Percentiles rank a stretch among this genome's conserved stretches.
phyloP scores from a whole-genome alignment of 306 rosid species.

The Prinsepia uniflora region DNA sequence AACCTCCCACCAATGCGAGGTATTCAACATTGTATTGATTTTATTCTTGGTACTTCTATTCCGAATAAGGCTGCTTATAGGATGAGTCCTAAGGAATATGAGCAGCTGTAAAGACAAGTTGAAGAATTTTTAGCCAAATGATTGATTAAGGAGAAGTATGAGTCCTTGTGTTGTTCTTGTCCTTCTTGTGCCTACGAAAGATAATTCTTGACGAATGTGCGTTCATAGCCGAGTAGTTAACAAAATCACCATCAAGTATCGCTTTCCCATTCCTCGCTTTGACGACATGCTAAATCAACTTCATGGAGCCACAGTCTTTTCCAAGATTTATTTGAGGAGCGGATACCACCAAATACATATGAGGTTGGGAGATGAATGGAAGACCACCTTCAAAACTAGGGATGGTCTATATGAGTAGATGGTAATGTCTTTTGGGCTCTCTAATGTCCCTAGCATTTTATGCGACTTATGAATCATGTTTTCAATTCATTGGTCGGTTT shows the following conservation, averaged over 20 bases:
- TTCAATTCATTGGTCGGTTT: not conserved
- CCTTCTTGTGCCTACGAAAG: not conserved
- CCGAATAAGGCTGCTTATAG: too few relatives aligned
- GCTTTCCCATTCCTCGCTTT: not conserved
- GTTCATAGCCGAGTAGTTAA: not conserved
- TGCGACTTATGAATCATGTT: not conserved
- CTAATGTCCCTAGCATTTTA: slow-evolving; percentile 6
- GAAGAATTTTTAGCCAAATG: not conserved
- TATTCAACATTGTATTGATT: too few relatives aligned
- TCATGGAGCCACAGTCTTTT: not conserved
- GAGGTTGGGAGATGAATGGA: not conserved
- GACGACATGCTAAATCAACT: not conserved
- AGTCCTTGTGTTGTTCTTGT: not conserved
- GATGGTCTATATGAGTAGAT: not conserved
- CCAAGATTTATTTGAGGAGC: not conserved
- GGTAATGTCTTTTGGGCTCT: slow-evolving; percentile 1
- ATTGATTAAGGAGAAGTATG: not conserved
- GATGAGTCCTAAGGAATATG: not conserved
- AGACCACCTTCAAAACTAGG: not conserved
- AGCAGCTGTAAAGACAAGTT: not conserved
- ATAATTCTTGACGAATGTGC: not conserved
- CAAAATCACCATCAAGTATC: slow-evolving; percentile 8
- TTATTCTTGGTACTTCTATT: too few relatives aligned
- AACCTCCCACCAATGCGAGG: too few relatives aligned
- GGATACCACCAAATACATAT: not conserved